Evolutionary conservation across 441 rosid genomes (phyloP), one percentile per base, ranked within the genome.

Genomic region (Erodium chrysanthum): DNA sequence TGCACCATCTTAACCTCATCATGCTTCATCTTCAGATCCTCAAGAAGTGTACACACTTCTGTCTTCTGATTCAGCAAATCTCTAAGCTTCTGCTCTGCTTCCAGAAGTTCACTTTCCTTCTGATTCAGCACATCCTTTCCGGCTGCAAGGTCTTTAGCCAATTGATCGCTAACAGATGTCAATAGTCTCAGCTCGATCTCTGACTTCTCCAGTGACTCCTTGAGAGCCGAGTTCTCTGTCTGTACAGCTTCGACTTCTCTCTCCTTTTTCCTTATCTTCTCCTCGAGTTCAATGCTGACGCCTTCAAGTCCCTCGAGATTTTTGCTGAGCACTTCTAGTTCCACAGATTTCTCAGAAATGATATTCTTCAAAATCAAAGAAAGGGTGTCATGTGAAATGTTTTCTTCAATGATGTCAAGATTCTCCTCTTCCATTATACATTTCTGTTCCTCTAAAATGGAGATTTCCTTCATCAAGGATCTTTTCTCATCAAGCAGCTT

Each of bases 351-450:
- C 66, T 82, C 86, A 71, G 77, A 68, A 66, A 86, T 70, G 46
- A 75, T 67, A 67, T 83, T 74, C 80, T 81, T 83, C 74, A 83
- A 79, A 73, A 89, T 73, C 25, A 81, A 58, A 76, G 88, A 84
- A 71, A 81, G 81, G 74, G 63, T 81, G 76, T 81, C 78, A 75
- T 82, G 88, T 68, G 81, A 84, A 46, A 86, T 42, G 11, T 74
- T 77, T 76, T 89, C 93, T 8, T 73, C 73, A 56, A 86, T 75
- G 66, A 83, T 68, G 11, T 75, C 68, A 75, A 59, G 69, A 60
- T 73, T 85, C 64, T 92, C 91, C 66, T 85, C 90, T 85, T 88
- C 90, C 62, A 87, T 78, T 33, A 61, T 66, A 68, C 58, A 50
- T 73, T 78, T 89, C 77, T 78, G 88, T 68, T 78, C 83, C 77